Conservation (phyloP, 352 stramenopile genomes). For the Elongisporangium anandrum region DNA sequence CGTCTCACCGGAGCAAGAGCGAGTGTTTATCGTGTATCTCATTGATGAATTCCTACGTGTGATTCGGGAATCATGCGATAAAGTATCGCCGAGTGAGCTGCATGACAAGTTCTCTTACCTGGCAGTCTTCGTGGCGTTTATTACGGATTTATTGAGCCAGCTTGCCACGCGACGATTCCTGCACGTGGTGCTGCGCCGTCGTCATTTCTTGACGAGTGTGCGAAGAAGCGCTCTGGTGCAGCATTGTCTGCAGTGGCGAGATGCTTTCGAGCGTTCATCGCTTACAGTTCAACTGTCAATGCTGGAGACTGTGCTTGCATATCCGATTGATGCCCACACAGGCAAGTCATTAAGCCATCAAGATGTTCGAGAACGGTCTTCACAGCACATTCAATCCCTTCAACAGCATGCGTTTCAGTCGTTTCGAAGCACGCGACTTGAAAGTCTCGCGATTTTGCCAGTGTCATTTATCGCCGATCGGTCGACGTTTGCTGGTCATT, state of each 20-base stretch:
- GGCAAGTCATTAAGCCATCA: constrained; percentile 46
- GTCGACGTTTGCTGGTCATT: constrained; percentile 33
- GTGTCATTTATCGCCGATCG: constrained; percentile 43
- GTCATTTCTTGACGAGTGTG: constrained; percentile 45
- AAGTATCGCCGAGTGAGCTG: not conserved
- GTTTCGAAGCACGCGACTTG: constrained; percentile 38
- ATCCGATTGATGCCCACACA: constrained; percentile 84
- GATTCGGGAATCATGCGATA: not conserved
- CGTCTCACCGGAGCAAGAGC: constrained; percentile 12
- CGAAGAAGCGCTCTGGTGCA: constrained; percentile 33
- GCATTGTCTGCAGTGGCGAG: constrained; percentile 31
- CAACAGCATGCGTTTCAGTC: constrained; percentile 60
- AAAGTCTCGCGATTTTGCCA: constrained; percentile 55
- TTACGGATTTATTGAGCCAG: constrained; percentile 85
- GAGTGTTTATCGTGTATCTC: constrained; percentile 27
- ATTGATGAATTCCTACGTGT: constrained; percentile 17
- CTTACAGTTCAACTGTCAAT: constrained; percentile 63
- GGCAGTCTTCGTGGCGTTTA: constrained; percentile 66
- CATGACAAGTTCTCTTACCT: constrained; percentile 30
- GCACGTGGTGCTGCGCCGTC: constrained; percentile 53
- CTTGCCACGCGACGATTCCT: constrained; percentile 89
- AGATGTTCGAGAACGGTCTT: constrained; percentile 45
- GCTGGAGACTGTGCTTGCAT: constrained; percentile 63
- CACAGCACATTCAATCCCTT: constrained; percentile 57
- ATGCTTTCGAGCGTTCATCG: constrained; percentile 26